Base-by-base conservation (phyloP, 441 rosid genomes). In the Bruguiera hainesii region DNA sequence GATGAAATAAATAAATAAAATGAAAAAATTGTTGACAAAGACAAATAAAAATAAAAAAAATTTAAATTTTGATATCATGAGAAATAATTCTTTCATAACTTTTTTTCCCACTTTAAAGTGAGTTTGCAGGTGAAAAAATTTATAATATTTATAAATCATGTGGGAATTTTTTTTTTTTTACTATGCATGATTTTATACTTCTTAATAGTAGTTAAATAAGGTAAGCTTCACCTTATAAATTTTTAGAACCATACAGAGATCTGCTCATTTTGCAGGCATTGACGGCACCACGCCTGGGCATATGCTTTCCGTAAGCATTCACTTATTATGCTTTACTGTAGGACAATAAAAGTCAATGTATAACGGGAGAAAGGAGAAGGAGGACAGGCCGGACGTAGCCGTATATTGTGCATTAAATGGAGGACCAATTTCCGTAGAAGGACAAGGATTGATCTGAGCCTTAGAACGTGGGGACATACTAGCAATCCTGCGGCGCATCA, bases 311-410 rank as follows among this genome's bases (percentile, higher is more conserved):
- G 23, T 0, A 53, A 26, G 13, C 25, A 53, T 42, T 42, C 16
- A 11, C 15, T 3, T 11, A 23, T 13, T 53, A 29, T 53, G 48
- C 58, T 23, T 9, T 11, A 9, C 29, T 29, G 26, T 4, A 8
- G 29, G 16, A 53, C 58, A 56, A 50, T 21, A 35, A 10, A 52
- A 11, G 20, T 57, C 50, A 1, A 37, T 4, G 29, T 6, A 61
- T 48, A 39, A 11, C n/a, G 51, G 13, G 3, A 8, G 1, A 9
- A 19, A 0, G 30, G 15, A 51, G 42, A 48, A 11, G 55, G 21
- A 62, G 77, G 61, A 68, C 67, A 69, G 62, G 39, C 75, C 63
- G 71, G 69, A 76, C 73, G 69, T 3, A 23, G 74, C 76, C 69
- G 73, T 42, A 42, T 72, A 70, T 66, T 42, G 28, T 68, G 71